Evolutionary conservation across 1,139 yeast genomes (phyloP).

Genomic region (Suhomyces choctaworum): DNA sequence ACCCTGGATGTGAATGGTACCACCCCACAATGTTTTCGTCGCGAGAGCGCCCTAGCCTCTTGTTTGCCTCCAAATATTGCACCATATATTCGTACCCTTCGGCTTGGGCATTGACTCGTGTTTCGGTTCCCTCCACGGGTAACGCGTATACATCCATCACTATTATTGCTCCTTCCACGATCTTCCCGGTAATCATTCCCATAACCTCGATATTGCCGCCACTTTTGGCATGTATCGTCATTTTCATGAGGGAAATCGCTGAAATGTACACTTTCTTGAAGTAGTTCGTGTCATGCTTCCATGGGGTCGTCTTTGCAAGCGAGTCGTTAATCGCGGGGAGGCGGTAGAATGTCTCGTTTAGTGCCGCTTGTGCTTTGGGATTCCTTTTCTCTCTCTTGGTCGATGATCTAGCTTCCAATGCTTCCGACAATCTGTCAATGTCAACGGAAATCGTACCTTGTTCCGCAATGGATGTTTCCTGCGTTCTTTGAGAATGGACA

Average conservation of each 20-base stretch:
- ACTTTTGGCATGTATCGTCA: conserved; percentile 77
- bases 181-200: conserved; percentile 91
- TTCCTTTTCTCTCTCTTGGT: background rate
- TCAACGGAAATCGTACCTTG: conserved; percentile 8
- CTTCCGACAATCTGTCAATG: conserved; percentile 9
- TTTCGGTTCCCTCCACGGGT: conserved; percentile 96
- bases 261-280: conserved; percentile 71
- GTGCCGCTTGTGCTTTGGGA: background rate
- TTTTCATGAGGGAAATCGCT: conserved; percentile 72
- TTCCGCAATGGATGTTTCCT: background rate
- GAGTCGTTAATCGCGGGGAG: conserved; percentile 15
- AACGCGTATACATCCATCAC: conserved; percentile 82
- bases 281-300: conserved; percentile 53
- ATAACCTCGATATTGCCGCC: conserved; percentile 93
- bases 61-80: conserved; percentile 64
- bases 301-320: conserved; percentile 30
- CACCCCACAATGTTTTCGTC: conserved; percentile 78
- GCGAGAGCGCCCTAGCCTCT: conserved; percentile 44
- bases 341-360: conserved; percentile 9
- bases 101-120: conserved; percentile 89
- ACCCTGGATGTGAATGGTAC: conserved; percentile 98
- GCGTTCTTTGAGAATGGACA: conserved; percentile 1
- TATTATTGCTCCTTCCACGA: conserved; percentile 57
- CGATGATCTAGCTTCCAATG: conserved; percentile 5
- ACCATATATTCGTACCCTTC: conserved; percentile 97